Evolutionary conservation across 805 yeast genomes (phyloP), one percentile per base, ranked within the genome.

Genomic region (Metschnikowia gruessii): DNA sequence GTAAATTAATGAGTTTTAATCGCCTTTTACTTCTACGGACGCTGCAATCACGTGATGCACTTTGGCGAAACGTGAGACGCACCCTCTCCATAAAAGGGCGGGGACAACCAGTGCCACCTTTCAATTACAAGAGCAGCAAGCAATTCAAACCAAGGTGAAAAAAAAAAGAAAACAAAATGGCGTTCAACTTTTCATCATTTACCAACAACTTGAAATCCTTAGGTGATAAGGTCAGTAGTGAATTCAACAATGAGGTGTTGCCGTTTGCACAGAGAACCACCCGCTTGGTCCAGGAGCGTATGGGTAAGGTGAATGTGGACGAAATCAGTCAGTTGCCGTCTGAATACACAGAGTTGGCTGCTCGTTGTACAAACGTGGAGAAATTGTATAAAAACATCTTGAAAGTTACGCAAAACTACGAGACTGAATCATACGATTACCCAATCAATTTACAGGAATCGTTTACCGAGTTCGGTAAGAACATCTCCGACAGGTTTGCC

Each of bases 191-290:
- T 48, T 33, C 74, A 22, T 66, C 55, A 53, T 64, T 72, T 52
- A 68, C 76, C 47, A 68, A 69, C 48, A 75, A 72, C 55, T 62
- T 72, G 52, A 69, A 65, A 56, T 57, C 57, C 13, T 53, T 72
- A 22, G 68, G 76, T 12, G 76, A 71, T 54, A 67, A 74, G 55
- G 60, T 79, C 45, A 69, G 81, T 41, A 70, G 65, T 40, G 80
- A 79, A 52, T 70, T 87, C 63, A 82, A 85, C 56, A 70, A 69
- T 22, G 77, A 72, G 55, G 63, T 72, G 15, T 55, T 72, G 36
- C 87, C 88, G 15, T 71, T 85, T 50, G 95, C 95, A 35, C 87
- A 83, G 66, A 80, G 95, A 61, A 87, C 96, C 15, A 80, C 83
- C 40, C 81, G 94, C 51, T 64, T 84, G 63, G 80, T 88, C 37